These are phyloP conservation scores for Geotrichum citri-aurantii DNA, from an alignment of 1,139 yeast genomes.

Conservation along the genomic window DNA sequence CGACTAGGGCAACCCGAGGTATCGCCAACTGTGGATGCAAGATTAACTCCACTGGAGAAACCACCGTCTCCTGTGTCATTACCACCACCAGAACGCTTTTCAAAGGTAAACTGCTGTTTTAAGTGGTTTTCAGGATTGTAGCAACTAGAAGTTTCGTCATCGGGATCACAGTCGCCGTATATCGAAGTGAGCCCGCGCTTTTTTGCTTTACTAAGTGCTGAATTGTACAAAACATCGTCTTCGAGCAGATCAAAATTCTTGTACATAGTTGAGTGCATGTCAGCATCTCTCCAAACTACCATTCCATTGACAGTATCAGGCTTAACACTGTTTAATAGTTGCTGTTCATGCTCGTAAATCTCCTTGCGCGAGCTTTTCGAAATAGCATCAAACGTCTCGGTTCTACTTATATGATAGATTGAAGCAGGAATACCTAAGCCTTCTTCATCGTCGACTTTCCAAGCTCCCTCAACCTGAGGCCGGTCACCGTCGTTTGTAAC, in stretches of 20 bases:
- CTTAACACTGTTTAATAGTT: conserved; percentile 15
- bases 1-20: conserved; percentile 36
- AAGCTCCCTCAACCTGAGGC: conserved; percentile 29
- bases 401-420: conserved; percentile 28
- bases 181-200: not conserved
- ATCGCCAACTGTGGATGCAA: conserved; percentile 33
- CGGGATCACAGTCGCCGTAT: not conserved
- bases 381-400: conserved; percentile 18
- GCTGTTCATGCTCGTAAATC: conserved; percentile 23
- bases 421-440: conserved; percentile 33
- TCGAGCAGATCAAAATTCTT: conserved; percentile 15
- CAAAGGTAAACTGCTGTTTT: not conserved
- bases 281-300: conserved; percentile 36
- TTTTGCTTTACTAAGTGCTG: not conserved
- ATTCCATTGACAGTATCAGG: conserved; percentile 15
- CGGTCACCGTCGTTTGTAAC: conserved; percentile 21
- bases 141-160: conserved; percentile 12
- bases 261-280: conserved; percentile 23
- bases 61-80: conserved; percentile 31
- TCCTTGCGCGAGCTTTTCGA: conserved; percentile 9
- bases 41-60: conserved; percentile 31
- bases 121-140: conserved; percentile 13
- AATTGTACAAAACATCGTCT: conserved; percentile 7
- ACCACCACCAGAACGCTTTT: conserved; percentile 18
- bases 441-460: conserved; percentile 34